Conservation (phyloP, 2,329 filamentous ascomycete genomes). For the Coleophoma cylindrospora region DNA sequence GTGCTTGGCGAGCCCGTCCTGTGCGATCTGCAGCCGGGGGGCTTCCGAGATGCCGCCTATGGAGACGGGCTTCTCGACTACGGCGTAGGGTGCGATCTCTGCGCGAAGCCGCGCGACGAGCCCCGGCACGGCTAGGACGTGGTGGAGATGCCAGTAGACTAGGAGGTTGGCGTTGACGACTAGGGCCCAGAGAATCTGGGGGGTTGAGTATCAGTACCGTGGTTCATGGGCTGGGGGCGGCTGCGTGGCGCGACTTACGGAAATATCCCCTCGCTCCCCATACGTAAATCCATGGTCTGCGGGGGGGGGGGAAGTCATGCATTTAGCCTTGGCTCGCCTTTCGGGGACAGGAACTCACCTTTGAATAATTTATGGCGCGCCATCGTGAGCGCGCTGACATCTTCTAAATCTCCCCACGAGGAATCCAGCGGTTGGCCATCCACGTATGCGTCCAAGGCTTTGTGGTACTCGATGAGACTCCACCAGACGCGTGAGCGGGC, state of each 20-base stretch:
- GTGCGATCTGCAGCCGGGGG: slow-evolving; percentile 33
- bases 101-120: slow-evolving; percentile 35
- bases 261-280: slow-evolving; percentile 36
- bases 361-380: slow-evolving; percentile 34
- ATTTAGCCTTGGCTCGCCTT: slow-evolving; percentile 11
- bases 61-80: slow-evolving; percentile 25
- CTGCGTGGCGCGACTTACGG: slow-evolving; percentile 15
- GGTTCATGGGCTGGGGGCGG: too few relatives aligned
- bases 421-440: slow-evolving; percentile 33
- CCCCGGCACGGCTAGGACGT: slow-evolving; percentile 34
- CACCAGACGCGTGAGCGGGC: slow-evolving; percentile 35
- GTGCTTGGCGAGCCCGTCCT: slow-evolving; percentile 32
- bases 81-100: slow-evolving; percentile 38
- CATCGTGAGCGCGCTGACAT: slow-evolving; percentile 39
- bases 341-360: slow-evolving; percentile 13
- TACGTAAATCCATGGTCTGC: slow-evolving; percentile 29
- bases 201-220: neutral
- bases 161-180: slow-evolving; percentile 46
- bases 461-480: slow-evolving; percentile 34
- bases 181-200: slow-evolving; percentile 44
- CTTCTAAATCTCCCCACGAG: slow-evolving; percentile 40
- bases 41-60: slow-evolving; percentile 23
- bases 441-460: slow-evolving; percentile 34
- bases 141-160: slow-evolving; percentile 45
- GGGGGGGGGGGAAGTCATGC: slow-evolving; percentile 15